A percentile compares a stretch with the other conserved stretches of the same genome.
phyloP scores from a whole-genome alignment of 2,329 filamentous ascomycete genomes.

The Penicillium expansum region DNA sequence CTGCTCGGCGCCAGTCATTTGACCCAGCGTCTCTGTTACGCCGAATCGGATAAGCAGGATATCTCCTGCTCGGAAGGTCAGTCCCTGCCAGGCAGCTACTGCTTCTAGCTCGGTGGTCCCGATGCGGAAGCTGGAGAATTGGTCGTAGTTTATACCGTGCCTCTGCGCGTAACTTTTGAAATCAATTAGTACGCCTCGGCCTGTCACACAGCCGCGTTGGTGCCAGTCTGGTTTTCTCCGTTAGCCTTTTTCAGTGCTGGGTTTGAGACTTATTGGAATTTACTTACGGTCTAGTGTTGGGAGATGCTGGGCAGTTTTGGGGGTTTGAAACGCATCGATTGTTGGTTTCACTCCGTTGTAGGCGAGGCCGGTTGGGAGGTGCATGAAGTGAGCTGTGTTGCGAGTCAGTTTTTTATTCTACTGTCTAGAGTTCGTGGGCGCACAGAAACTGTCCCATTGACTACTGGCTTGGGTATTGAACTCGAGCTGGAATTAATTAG shows the following conservation, averaged over 20 bases:
- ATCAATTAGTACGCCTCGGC: conserved; percentile 54
- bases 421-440: conserved; percentile 20
- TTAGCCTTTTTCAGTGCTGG: neutral
- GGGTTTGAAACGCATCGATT: conserved; percentile 22
- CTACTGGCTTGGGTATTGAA: conserved; percentile 48
- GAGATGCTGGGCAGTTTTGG: conserved; percentile 3
- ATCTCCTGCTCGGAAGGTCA: conserved; percentile 20
- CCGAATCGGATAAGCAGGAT: conserved; percentile 27
- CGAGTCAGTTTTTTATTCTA: neutral
- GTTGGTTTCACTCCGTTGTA: conserved; percentile 35
- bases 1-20: conserved; percentile 19
- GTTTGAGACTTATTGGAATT: neutral
- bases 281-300: conserved; percentile 26
- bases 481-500: conserved; percentile 22
- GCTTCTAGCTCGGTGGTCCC: conserved; percentile 16
- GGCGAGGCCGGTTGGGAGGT: conserved; percentile 24
- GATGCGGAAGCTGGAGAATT: conserved; percentile 45
- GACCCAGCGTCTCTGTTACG: conserved; percentile 18
- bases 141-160: conserved; percentile 56
- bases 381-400: conserved; percentile 21
- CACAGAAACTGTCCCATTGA: conserved; percentile 49
- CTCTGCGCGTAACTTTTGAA: conserved; percentile 55
- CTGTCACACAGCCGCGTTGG: conserved; percentile 47
- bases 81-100: conserved; percentile 19
- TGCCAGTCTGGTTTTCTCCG: conserved; percentile 35